Percentiles rank a stretch among this genome's conserved stretches.
Conservation (phyloP, 2,329 filamentous ascomycete genomes). For the Cladosporium sp. region DNA sequence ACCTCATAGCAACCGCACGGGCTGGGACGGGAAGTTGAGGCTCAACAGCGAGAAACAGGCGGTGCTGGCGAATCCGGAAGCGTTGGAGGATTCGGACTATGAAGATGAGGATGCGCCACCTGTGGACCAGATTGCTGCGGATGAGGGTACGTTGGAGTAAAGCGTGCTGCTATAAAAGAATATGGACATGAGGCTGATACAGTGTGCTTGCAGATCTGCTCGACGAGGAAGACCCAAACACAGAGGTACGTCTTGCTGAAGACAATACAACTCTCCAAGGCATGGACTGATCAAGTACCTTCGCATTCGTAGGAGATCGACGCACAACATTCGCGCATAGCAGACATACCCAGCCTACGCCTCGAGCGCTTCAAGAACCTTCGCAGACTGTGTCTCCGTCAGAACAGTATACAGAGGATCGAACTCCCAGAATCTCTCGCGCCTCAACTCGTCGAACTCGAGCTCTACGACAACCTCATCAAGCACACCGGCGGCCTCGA, state of each 20-base stretch:
- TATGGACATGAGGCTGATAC: conserved; percentile 40
- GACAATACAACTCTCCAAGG: too few species aligned
- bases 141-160: conserved; percentile 67
- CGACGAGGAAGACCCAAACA: conserved; percentile 57
- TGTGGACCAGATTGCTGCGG: conserved; percentile 74
- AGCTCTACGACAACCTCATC: conserved; percentile 96
- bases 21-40: conserved; percentile 82
- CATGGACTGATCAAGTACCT: conserved; percentile 40
- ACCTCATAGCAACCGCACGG: conserved; percentile 40
- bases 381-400: conserved; percentile 79
- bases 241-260: conserved; percentile 41
- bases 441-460: conserved; percentile 73
- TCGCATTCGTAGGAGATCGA: conserved; percentile 65
- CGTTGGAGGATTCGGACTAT: conserved; percentile 80
- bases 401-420: conserved; percentile 83
- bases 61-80: conserved; percentile 74
- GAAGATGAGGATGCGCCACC: conserved; percentile 69
- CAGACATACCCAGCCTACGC: conserved; percentile 73
- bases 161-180: conserved; percentile 25
- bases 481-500: conserved; percentile 83
- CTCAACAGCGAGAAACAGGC: conserved; percentile 63
- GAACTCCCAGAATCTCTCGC: conserved; percentile 69
- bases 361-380: conserved; percentile 76
- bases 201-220: conserved; percentile 52
- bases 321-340: conserved; percentile 81